Base-by-base conservation (phyloP, 768 basidiomycete genomes). In the Collybiopsis luxurians region DNA sequence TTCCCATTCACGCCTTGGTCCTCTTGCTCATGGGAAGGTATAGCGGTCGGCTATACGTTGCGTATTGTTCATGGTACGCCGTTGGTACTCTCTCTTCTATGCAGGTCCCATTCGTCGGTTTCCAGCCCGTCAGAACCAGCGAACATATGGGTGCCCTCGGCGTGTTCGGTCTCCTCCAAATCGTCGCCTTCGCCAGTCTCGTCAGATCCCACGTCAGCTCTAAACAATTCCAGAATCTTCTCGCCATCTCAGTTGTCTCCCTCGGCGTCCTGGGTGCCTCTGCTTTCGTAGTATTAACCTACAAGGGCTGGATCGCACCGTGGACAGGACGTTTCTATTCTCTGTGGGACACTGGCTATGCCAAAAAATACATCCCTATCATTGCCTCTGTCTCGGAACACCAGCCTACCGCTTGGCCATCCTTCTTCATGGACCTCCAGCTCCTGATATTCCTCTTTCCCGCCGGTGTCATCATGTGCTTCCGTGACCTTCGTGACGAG, bases 281-380 rank as follows among this genome's bases (percentile, higher is more conserved):
- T 4, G 90, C 82, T 0, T 85, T 98, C 56, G 84, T 85, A 43
- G 82, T 82, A 47, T 80, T 98, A 60, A 98, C 96, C 0, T 90
- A 92, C 74, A 90, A 87, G 58, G 96, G 95, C 19, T 91, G 86
- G 83, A 98, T 99, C 63, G 95, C 96, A 3, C 96, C 96, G 0
- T 99, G 97, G 95, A 98, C 96, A n/a, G 97, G 97, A 38, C 89
- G 97, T 56, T 98, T 99, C 81, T 99, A 99, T 73, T 97, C 95
- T 0, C 79, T 99, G 2, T 99, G 97, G 97, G 97, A 99, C 71
- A 98, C 96, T 0, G 96, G 94, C 30, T 99, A 99, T 66, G 97
- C 97, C 52, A 97, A 96, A 73, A 95, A 96, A 66, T 89, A 94
- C 67, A 93, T 97, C 64, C 95, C 95, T 26, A 98, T 98, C 74